These are phyloP conservation scores for Cyberlindnera nakhonratchasimensis DNA, from an alignment of 805 yeast species.

Conservation along the genomic window DNA sequence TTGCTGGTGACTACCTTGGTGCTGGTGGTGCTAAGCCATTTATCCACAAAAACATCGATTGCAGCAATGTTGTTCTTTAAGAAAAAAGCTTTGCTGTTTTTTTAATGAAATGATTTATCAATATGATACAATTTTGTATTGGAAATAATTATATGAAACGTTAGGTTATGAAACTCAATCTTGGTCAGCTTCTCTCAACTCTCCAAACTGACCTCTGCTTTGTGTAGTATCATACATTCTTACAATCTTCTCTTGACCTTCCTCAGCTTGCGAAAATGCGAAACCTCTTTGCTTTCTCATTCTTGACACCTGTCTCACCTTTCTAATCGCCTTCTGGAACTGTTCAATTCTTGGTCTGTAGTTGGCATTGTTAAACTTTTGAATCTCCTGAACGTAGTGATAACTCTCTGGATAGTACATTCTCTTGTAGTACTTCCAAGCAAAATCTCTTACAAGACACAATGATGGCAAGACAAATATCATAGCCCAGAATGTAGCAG, in stretches of 20 bases:
- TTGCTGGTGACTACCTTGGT: slow-evolving; percentile 88
- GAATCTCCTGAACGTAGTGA: slow-evolving; percentile 95
- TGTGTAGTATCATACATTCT: slow-evolving; percentile 95
- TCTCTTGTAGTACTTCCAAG: slow-evolving; percentile 93
- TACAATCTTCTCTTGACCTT: slow-evolving; percentile 86
- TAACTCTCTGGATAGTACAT: slow-evolving; percentile 89
- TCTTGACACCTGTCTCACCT: slow-evolving; percentile 96
- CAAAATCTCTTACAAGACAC: slow-evolving; percentile 81
- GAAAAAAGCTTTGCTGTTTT: not conserved
- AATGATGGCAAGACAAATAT: slow-evolving; percentile 69
- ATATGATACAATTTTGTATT: not conserved
- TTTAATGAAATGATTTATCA: not conserved
- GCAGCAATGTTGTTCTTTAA: slow-evolving; percentile 30
- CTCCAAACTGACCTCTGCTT: slow-evolving; percentile 72
- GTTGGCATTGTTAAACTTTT: slow-evolving; percentile 89
- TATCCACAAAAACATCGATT: slow-evolving; percentile 63
- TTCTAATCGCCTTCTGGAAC: slow-evolving; percentile 94
- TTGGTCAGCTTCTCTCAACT: slow-evolving; percentile 41
- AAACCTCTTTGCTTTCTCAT: slow-evolving; percentile 98
- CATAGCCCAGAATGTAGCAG: slow-evolving; percentile 80
- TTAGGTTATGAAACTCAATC: not conserved
- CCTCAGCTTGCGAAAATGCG: slow-evolving; percentile 96
- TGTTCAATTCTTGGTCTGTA: slow-evolving; percentile 95
- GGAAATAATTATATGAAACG: not conserved
- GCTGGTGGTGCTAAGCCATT: slow-evolving; percentile 84